These are phyloP conservation scores for Aspergillus wentii DNA, from an alignment of 495 filamentous ascomycete species.

Conservation along the genomic window DNA sequence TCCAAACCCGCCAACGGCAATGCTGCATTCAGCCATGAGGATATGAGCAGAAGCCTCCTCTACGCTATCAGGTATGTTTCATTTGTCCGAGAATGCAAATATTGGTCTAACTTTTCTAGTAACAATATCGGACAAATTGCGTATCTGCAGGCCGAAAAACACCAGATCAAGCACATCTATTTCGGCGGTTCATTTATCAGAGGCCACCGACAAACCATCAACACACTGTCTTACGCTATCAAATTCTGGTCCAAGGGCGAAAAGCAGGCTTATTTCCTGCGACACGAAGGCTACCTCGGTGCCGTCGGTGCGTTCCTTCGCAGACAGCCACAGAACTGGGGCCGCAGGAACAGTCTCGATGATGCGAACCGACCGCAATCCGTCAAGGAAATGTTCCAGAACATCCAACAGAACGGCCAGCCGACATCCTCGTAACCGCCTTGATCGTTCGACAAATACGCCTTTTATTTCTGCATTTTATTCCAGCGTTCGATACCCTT, in stretches of 20 bases:
- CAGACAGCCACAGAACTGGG: constrained; percentile 88
- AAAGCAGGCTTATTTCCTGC: constrained; percentile 92
- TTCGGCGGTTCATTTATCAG: constrained; percentile 97
- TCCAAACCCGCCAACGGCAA: constrained; percentile 19
- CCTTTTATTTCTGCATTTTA: too few relatives aligned
- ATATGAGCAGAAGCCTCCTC: constrained; percentile 67
- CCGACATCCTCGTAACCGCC: too few relatives aligned
- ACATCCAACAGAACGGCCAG: too few relatives aligned
- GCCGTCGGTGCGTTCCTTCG: constrained; percentile 93
- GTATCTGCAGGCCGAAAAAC: constrained; percentile 90
- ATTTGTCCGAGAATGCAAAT: neutral
- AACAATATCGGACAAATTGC: constrained; percentile 99
- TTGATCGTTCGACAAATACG: too few relatives aligned
- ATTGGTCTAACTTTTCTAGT: constrained; percentile 34
- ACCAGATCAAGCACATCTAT: constrained; percentile 86
- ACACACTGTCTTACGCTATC: constrained; percentile 91
- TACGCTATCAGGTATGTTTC: constrained; percentile 68
- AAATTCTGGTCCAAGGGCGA: constrained; percentile 93
- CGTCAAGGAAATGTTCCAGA: too few relatives aligned
- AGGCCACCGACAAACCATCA: constrained; percentile 95
- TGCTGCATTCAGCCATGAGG: constrained; percentile 53
- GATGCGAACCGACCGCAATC: constrained; percentile 31
- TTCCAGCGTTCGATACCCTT: too few relatives aligned
- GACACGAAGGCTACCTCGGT: constrained; percentile 96
- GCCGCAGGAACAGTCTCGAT: constrained; percentile 70